Evolutionary conservation across 2,329 filamentous ascomycete species (phyloP).

Genomic region (Sarocladium oryzae): DNA sequence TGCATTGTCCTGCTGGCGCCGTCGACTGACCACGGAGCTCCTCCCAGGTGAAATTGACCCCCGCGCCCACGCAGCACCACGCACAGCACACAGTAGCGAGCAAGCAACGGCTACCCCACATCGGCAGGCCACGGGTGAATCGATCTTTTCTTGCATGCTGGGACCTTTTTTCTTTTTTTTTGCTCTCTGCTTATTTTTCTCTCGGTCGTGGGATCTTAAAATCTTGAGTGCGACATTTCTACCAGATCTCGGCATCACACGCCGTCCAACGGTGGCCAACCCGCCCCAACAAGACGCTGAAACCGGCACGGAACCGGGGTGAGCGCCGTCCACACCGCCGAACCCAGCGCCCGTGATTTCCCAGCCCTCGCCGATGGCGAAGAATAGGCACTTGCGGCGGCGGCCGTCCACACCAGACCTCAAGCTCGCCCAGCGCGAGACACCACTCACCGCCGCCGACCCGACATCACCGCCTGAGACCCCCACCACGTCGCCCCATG

Average conservation of each 20-base stretch:
- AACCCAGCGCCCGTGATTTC: background rate
- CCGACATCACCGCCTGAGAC: conserved; percentile 43
- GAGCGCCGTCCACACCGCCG: conserved; percentile 1
- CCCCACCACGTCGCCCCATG: conserved; percentile 32
- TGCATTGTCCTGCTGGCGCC: conserved; percentile 26
- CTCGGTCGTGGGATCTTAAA: conserved; percentile 4
- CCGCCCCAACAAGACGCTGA: background rate
- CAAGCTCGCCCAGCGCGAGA: conserved; percentile 17
- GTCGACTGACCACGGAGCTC: background rate
- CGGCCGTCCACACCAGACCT: conserved; percentile 37
- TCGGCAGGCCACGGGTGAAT: conserved; percentile 9
- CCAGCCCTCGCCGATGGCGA: conserved; percentile 19
- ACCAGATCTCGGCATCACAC: too few species aligned
- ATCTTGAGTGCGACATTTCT: too few species aligned
- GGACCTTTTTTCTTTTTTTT: background rate
- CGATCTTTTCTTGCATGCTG: conserved; percentile 8
- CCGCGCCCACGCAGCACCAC: conserved; percentile 5
- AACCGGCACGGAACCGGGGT: conserved; percentile 1
- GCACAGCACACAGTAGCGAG: conserved; percentile 11
- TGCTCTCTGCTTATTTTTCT: background rate
- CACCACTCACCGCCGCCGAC: conserved; percentile 17
- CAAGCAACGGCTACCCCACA: conserved; percentile 4
- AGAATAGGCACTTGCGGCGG: conserved; percentile 26
- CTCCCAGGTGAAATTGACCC: conserved; percentile 10
- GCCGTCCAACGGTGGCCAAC: background rate